Base-by-base conservation (phyloP, 345 rosid species). In the Salix suchowensis region DNA sequence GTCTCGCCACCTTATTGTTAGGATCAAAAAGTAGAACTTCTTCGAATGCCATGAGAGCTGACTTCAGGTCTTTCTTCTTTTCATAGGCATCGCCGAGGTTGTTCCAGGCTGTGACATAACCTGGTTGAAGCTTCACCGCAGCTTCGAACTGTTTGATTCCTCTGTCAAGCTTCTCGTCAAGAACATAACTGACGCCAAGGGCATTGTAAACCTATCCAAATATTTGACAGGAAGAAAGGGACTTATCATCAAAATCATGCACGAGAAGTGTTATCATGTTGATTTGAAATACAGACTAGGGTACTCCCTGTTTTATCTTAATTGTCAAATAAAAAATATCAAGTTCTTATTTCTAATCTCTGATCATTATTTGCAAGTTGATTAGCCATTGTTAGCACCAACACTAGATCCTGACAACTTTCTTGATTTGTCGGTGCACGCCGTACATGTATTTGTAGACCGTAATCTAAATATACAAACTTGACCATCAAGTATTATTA, bases 41-140 rank as follows among this genome's bases (percentile, higher is more conserved):
- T 80, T 96, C 98, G 74, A 96, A 96, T n/a, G 98, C 99, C 81
- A 79, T 91, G 50, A 96, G 91, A 21, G 97, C 97, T 66, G 89
- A 82, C 32, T 86, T 88, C 50, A 86, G 77, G 80, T 96, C 96
- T 50, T 91, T 91, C 70, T 89, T 93, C 94, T 93, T 87, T 89
- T 93, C 98, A 36, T 88, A 89, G 28, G 99, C 99, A 78, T 96
- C 98, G 9, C 99, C 99, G 39, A 96, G 98, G 85, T 96, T 93
- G 89, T 93, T 96, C 99, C 98, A 96, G 52, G 98, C 99, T 9
- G 94, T 93, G 71, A 93, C 99, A 71, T 96, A 96, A 65, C 98
- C 98, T 0, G 98, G 98, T 72, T 93, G 98, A 73, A 93, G 76
- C 88, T 91, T 90, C 83, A 93, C 97, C 2, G 98, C 97, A 64